Evolutionary conservation across 75 land plant species (phyloP), one percentile per base, ranked within the genome.

Genomic region (Picea sitchensis): DNA sequence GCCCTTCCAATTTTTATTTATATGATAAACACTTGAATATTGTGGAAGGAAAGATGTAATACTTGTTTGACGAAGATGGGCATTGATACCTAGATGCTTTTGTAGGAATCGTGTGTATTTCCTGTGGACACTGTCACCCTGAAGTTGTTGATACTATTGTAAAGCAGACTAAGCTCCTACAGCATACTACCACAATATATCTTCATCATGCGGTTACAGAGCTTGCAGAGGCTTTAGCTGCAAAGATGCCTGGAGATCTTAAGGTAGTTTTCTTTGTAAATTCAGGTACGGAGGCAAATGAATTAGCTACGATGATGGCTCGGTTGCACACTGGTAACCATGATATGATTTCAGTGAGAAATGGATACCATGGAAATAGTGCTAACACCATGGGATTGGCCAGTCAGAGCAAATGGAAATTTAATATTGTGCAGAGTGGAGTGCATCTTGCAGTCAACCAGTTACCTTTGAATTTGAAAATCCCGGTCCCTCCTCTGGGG

Each of bases 241-340:
- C 85, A 67, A 93, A 88, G 57, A 59, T 94, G 83, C 99, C 99
- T 14, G 95, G 99, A 51, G 91, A 97, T 77, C 95, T 97, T 68
- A 94, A 95, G 93, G 99, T 94, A 13, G 97, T 91, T 15, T 94
- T 92, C 34, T 96, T 96, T 81, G 93, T 93, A 31, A 96, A 96
- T 82, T 96, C 99, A 3, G 99, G 99, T 11, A 93, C 98, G 6
- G 99, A 96, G 74, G 97, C 99, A 32, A 96, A 96, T 83, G 99
- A 96, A 78, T 81, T 96, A 79, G 99, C 99, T 0, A 81, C 92
- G 85, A 90, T 96, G 95, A 92, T 96, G 79, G 92, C 99, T 18
- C 84, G 93, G 30, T 79, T 96, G 44, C 94, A 96, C 81, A 91
- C 99, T 12, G 96, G 95, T 6, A 87, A 86, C 78, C 83, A 92